Base-by-base conservation (phyloP, 2,329 filamentous ascomycete genomes). In the Colletotrichum acutatum region DNA sequence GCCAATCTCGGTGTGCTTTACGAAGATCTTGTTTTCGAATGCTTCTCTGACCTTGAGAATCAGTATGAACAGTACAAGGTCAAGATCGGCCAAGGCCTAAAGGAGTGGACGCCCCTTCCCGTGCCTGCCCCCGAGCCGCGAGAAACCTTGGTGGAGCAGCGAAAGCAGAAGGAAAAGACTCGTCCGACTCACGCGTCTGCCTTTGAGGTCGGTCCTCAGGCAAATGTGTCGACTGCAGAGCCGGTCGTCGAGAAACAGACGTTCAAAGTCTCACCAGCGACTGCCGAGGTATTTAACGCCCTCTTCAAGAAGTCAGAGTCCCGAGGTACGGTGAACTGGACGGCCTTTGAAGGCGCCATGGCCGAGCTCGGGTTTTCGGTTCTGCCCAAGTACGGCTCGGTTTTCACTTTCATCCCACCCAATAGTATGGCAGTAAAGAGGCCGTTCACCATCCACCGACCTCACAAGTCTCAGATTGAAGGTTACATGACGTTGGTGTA, bases 111-210 rank as follows among this genome's bases (percentile, higher is more conserved):
- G 1, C 75, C 78, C 0, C 46, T 77, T 6, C 70, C 76, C 0
- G n/a, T 70, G 0, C 73, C 78, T 7, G 42, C 75, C 1, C 56
- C 76, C 4, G 68, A 79, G 30, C 57, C 76, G 0, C 58, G 57
- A 6, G 78, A 80, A 24, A 32, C 78, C 1, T 74, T 70, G 11
- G 71, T 84, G 1, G 77, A 84, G 67, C 76, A 82, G 56, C 81
- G 82, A 28, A 80, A 76, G 26, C 70, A 82, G 53, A 88, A 87
- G 71, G 79, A 84, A 56, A 88, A 86, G 78, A 86, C 85, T 0
- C 83, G 85, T 0, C 83, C 81, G 4, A 68, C 77, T 0, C 76
- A 83, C 30, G 80, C 81, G 1, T 84, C 82, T 0, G 65, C 77
- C 0, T 83, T 82, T 60, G 79, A 82, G 1, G 80, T 82, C 59